Evolutionary conservation across 176 grass and related monocot species (phyloP).

Genomic region (Zea luxurians): DNA sequence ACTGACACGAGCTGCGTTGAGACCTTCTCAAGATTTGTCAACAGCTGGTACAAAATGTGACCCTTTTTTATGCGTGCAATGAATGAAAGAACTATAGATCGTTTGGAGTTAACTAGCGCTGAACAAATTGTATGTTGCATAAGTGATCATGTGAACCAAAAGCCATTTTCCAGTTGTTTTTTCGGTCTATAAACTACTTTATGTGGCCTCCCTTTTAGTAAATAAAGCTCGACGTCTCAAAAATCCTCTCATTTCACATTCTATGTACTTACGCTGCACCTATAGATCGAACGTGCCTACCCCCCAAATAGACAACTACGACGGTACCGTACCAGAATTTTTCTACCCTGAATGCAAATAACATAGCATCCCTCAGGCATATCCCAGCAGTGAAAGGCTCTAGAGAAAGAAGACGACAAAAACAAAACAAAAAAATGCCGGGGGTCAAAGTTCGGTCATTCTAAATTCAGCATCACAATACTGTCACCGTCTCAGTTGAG

Average conservation of each 20-base stretch:
- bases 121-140: no score
- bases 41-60: no score
- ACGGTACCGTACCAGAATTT: not conserved
- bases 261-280: not conserved
- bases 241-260: not conserved
- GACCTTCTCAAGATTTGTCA: no score
- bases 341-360: not conserved
- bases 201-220: no score
- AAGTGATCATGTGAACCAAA: no score
- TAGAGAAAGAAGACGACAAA: not conserved
- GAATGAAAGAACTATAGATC: no score
- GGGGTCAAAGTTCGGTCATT: slow-evolving; percentile 15
- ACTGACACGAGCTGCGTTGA: no score
- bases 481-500: not conserved
- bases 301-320: not conserved
- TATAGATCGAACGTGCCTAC: not conserved
- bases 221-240: no score
- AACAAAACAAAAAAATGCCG: not conserved
- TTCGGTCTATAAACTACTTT: no score
- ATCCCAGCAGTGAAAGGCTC: not conserved
- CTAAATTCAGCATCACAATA: not conserved
- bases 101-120: no score
- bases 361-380: slow-evolving; percentile 12
- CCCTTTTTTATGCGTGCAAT: no score
- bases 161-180: no score